Conservation (phyloP, 1,284 basidiomycete genomes). For the Sporisorium iseilematis-ciliati region DNA sequence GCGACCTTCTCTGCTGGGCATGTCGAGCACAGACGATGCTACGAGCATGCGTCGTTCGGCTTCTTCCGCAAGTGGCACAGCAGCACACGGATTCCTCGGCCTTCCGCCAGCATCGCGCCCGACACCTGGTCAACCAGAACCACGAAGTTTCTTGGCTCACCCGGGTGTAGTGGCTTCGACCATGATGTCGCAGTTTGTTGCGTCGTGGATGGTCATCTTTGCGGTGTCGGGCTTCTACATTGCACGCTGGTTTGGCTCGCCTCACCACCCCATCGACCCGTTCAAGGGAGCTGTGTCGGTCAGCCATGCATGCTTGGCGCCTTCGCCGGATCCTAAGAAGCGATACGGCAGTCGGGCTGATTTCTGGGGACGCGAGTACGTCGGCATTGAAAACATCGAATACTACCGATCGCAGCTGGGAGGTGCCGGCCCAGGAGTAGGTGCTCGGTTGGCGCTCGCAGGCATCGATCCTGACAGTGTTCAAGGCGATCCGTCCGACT, state of each 20-base stretch:
- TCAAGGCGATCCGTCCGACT: slow-evolving; percentile 22
- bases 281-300: slow-evolving; percentile 69
- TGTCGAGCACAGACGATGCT: slow-evolving; percentile 18
- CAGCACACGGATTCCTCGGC: slow-evolving; percentile 39
- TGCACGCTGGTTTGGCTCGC: slow-evolving; percentile 65
- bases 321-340: slow-evolving; percentile 54
- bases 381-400: slow-evolving; percentile 55
- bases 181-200: slow-evolving; percentile 67
- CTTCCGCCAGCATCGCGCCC: slow-evolving; percentile 40
- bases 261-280: slow-evolving; percentile 65
- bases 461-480: slow-evolving; percentile 33
- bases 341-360: slow-evolving; percentile 65
- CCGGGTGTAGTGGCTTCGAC: slow-evolving; percentile 69
- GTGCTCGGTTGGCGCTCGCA: slow-evolving; percentile 44
- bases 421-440: slow-evolving; percentile 35
- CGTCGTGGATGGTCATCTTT: slow-evolving; percentile 49
- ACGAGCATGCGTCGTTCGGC: slow-evolving; percentile 26
- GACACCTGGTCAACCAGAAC: slow-evolving; percentile 39
- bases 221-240: slow-evolving; percentile 66
- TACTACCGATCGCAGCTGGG: slow-evolving; percentile 57
- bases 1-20: slow-evolving; percentile 26
- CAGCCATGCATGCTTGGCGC: slow-evolving; percentile 60
- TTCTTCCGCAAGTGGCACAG: slow-evolving; percentile 34
- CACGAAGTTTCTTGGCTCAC: slow-evolving; percentile 64
- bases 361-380: slow-evolving; percentile 64